Percentiles rank a stretch among this genome's conserved stretches.
These are phyloP conservation scores for Sparassis latifolia DNA, from an alignment of 1,284 basidiomycete genomes.

Conservation along the genomic window DNA sequence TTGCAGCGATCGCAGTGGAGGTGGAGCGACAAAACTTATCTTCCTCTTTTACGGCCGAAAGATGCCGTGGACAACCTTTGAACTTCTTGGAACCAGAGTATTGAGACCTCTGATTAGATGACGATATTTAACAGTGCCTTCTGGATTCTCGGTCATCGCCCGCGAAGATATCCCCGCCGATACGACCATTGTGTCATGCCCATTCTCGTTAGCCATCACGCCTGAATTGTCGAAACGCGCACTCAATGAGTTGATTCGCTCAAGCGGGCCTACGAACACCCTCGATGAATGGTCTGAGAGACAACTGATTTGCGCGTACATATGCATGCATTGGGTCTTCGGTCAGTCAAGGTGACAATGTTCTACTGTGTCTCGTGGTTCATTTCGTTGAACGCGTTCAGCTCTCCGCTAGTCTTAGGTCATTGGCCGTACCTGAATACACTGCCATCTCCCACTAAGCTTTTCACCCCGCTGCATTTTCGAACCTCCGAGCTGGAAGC, in stretches of 20 bases:
- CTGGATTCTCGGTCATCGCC: slow-evolving; percentile 57
- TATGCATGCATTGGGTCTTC: slow-evolving; percentile 67
- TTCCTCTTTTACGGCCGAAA: too few relatives aligned
- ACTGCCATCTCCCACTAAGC: slow-evolving; percentile 49
- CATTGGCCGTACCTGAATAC: slow-evolving; percentile 63
- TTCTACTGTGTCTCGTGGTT: not conserved
- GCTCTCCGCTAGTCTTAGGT: slow-evolving; percentile 23
- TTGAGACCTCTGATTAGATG: not conserved
- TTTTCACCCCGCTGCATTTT: slow-evolving; percentile 79
- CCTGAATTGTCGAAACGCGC: slow-evolving; percentile 41
- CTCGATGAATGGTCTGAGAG: slow-evolving; percentile 54
- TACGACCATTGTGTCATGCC: slow-evolving; percentile 62
- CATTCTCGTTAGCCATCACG: slow-evolving; percentile 70
- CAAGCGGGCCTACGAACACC: slow-evolving; percentile 8
- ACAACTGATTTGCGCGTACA: slow-evolving; percentile 66
- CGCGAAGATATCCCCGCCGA: slow-evolving; percentile 41
- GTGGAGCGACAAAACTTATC: too few relatives aligned
- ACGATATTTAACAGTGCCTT: slow-evolving; percentile 11
- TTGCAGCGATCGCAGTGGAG: too few relatives aligned
- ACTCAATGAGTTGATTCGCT: slow-evolving; percentile 34
- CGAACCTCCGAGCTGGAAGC: slow-evolving; percentile 51
- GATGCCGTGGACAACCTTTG: too few relatives aligned
- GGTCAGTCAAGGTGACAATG: slow-evolving; percentile 19
- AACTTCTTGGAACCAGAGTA: too few relatives aligned
- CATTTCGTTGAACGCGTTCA: slow-evolving; percentile 4